Base-by-base conservation (phyloP, 768 basidiomycete genomes). In the Psilocybe cubensis region DNA sequence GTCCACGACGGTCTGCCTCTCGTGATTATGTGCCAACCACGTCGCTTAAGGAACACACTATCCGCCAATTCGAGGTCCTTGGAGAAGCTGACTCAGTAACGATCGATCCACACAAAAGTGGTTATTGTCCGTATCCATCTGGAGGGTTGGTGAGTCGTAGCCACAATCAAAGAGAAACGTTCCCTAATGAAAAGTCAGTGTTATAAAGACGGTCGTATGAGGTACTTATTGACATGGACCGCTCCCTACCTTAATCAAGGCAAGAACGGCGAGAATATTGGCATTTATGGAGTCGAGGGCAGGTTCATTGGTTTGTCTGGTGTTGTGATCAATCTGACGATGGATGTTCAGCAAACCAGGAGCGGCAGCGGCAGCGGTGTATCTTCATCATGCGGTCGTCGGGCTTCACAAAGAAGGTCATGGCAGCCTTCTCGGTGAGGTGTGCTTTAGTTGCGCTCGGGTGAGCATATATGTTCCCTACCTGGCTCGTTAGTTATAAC, bases 231-330 rank as follows among this genome's bases (percentile, higher is more conserved):
- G 14, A 79, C 74, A 0, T 65, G 66, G 10, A 66, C 49, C 5
- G 57, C 58, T 17, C 53, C 50, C 4, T 51, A 55, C 28, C 52
- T 64, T 23, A 35, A 59, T 41, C 53, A 52, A 33, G 62, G 58
- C 18, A 64, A 63, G 28, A 59, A 54, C 17, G 70, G 46, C 0
- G 72, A 71, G 51, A 75, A 65, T 47, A 77, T 81, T 24, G 80
- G 80, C 0, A 62, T 74, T 0, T 80, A 79, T 57, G 81, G 80
- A 2, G 65, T 82, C 23, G 79, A 81, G 61, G 80, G 80, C 55
- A 81, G 79, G 80, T 79, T 29, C 35, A 55, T 21, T 52, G 46
- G 28, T 40, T 10, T 4, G 44, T 17, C 9, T 21, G n/a, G 21
- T 0, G 24, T 29, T 20, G 24, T 8, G 1, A 35, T 18, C 3